Conservation (phyloP, 2,329 filamentous ascomycete genomes). For the Aspergillus terreus region DNA sequence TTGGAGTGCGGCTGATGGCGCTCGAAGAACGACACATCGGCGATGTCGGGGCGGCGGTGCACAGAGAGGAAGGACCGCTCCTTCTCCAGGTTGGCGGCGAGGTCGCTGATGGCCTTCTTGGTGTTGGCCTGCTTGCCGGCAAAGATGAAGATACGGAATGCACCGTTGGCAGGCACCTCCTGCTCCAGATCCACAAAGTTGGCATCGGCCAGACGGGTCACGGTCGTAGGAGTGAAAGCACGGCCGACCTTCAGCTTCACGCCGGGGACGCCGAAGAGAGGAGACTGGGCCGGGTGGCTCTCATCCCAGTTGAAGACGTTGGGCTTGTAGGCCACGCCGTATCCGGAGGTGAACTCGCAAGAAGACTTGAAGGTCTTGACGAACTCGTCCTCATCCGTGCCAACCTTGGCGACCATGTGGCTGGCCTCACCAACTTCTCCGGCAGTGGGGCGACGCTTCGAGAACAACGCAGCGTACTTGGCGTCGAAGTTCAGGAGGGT, state of each 20-base stretch:
- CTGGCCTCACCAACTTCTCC: conserved; percentile 69
- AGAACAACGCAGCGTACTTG: conserved; percentile 86
- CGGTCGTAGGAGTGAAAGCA: conserved; percentile 72
- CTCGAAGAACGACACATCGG: conserved; percentile 69
- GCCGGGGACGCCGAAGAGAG: conserved; percentile 63
- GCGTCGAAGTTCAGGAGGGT: conserved; percentile 82
- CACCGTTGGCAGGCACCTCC: conserved; percentile 81
- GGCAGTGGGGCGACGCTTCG: conserved; percentile 68
- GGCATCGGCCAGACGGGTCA: conserved; percentile 82
- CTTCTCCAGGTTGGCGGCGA: conserved; percentile 62
- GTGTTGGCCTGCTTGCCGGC: conserved; percentile 64
- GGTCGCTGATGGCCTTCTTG: conserved; percentile 63
- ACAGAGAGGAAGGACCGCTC: conserved; percentile 68
- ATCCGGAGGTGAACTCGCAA: conserved; percentile 90
- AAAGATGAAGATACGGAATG: conserved; percentile 83
- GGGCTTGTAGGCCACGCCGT: conserved; percentile 79
- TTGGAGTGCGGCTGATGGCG: conserved; percentile 77
- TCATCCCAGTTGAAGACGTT: conserved; percentile 83
- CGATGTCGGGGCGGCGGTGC: conserved; percentile 61
- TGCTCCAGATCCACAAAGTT: conserved; percentile 90
- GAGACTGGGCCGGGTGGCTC: conserved; percentile 66
- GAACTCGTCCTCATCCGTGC: conserved; percentile 62
- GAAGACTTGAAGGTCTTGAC: conserved; percentile 85
- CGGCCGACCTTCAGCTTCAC: conserved; percentile 69
- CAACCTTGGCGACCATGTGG: conserved; percentile 23